These are phyloP conservation scores for Tulasnella sp. DNA, from an alignment of 768 basidiomycete genomes.

Conservation along the genomic window DNA sequence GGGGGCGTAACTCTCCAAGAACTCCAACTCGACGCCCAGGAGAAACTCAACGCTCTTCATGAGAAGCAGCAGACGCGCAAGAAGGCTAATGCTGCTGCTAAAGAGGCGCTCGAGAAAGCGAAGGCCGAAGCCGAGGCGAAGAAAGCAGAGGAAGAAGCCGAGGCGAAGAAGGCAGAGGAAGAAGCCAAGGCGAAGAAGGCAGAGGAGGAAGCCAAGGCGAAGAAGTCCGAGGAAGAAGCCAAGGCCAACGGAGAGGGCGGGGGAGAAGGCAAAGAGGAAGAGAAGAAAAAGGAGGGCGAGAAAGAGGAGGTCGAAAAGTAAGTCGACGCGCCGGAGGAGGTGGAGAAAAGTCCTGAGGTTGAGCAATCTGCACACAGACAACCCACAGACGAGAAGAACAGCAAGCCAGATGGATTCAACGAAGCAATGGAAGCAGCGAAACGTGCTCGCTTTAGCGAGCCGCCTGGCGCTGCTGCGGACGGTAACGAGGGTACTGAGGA, in stretches of 20 bases:
- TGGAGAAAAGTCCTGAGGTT: neutral
- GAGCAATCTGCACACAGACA: neutral
- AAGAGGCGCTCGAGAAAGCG: neutral
- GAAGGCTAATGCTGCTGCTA: neutral
- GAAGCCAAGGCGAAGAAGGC: neutral
- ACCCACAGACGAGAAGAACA: neutral
- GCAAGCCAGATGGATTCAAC: neutral
- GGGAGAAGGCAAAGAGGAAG: neutral
- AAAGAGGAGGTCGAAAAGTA: neutral
- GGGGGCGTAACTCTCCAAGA: neutral
- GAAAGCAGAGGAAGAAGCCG: neutral
- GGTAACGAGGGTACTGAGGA: neutral
- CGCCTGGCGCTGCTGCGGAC: neutral
- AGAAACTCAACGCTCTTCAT: neutral
- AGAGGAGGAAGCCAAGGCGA: too few species aligned
- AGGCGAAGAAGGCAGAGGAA: neutral
- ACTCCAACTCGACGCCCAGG: slow-evolving; percentile 9
- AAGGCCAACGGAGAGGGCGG: too few species aligned
- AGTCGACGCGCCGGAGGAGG: slow-evolving; percentile 18
- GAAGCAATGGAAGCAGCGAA: neutral
- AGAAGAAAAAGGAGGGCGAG: neutral
- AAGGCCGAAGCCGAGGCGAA: neutral
- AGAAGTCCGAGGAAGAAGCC: too few species aligned
- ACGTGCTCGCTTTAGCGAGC: neutral
- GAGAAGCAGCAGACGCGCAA: neutral